Base-by-base conservation (phyloP, 495 filamentous ascomycete species). In the Hypoxylon lienhwacheense region DNA sequence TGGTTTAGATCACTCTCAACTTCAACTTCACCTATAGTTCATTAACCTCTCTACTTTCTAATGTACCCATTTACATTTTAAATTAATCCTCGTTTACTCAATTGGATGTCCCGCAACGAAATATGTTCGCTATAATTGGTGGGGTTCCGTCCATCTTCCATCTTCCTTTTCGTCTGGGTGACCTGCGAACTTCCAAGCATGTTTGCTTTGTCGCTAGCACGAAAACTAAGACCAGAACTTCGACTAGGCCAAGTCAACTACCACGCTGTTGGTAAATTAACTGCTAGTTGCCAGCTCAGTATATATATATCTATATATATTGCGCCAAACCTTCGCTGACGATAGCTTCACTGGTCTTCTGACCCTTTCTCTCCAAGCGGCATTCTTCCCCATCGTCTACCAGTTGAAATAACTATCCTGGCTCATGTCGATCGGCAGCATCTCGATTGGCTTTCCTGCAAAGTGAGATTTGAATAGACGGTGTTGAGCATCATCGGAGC, bases 341-440 rank as follows among this genome's bases (percentile, higher is more conserved):
- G 57, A 61, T 51, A 37, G 34, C 57, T 61, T 61, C 57, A 55
- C 14, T n/a, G n/a, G n/a, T n/a, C n/a, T n/a, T n/a, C n/a, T n/a
- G n/a, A n/a, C n/a, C n/a, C n/a, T n/a, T n/a, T n/a, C n/a, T n/a
- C n/a, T n/a, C n/a, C n/a, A n/a, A n/a, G n/a, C n/a, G n/a, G n/a
- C n/a, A n/a, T n/a, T n/a, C n/a, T n/a, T n/a, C n/a, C n/a, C n/a
- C n/a, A n/a, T n/a, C n/a, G n/a, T n/a, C n/a, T n/a, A n/a, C n/a
- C n/a, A 31, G 48, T 47, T 28, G 35, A 40, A 26, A 26, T 43
- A 53, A 49, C 36, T 39, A 53, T 43, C 43, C 20, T 3, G 32
- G 29, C 44, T 33, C 40, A 6, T 28, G 16, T 50, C 11, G 45
- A 53, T 43, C 47, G 12, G 35, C 55, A 32, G 12, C 41, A 48